Conservation (phyloP, 2,329 filamentous ascomycete genomes). For the Alternaria burnsii region DNA sequence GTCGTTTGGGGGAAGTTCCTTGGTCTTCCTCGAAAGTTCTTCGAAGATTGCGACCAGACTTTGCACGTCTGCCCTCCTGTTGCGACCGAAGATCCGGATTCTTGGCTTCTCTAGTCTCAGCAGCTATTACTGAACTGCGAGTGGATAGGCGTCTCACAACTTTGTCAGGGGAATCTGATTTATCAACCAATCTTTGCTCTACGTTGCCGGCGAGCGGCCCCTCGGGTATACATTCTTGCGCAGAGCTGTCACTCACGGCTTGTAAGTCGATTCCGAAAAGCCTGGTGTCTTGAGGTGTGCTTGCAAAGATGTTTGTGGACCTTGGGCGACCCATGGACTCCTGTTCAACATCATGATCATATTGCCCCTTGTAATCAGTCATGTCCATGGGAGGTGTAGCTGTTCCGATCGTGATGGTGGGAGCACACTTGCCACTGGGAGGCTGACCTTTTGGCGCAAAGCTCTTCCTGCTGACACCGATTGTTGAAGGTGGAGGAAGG, state of each 20-base stretch:
- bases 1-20: conserved; percentile 4
- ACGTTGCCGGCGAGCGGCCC: not conserved
- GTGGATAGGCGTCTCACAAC: conserved; percentile 27
- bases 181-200: conserved; percentile 1
- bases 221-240: conserved; percentile 7
- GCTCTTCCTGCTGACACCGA: conserved; percentile 13
- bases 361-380: not conserved
- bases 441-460: conserved; percentile 3
- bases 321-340: conserved; percentile 10
- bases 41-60: conserved; percentile 36
- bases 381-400: conserved; percentile 3
- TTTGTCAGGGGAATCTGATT: conserved; percentile 14
- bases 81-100: conserved; percentile 1
- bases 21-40: conserved; percentile 19
- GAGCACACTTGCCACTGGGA: conserved; percentile 3
- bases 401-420: conserved; percentile 17
- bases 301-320: conserved; percentile 26
- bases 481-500: conserved; percentile 21
- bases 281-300: conserved; percentile 10
- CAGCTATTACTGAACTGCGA: conserved; percentile 22
- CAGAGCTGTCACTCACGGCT: conserved; percentile 1
- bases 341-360: conserved; percentile 5
- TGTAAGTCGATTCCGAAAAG: conserved; percentile 10
- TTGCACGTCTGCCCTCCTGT: conserved; percentile 18
- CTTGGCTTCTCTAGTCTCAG: conserved; percentile 28